phyloP scores from a whole-genome alignment of 169 alveolate genomes.

The Toxoplasma gondii region DNA sequence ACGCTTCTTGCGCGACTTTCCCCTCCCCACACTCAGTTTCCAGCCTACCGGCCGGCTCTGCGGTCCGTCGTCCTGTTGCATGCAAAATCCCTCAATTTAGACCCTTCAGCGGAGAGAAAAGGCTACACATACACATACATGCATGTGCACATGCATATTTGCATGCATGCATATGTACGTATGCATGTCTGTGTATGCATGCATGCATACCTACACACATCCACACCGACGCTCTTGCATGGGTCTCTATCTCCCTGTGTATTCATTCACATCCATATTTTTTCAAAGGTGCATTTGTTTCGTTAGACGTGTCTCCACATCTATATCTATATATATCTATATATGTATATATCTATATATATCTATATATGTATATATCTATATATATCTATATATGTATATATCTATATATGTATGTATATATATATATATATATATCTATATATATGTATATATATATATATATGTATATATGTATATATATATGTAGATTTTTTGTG shows the following conservation, averaged over 20 bases:
- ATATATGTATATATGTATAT: background rate
- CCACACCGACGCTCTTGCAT: too few relatives aligned
- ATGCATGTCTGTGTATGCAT: background rate
- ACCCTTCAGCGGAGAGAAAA: background rate
- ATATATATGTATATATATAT: background rate
- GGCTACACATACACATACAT: too few relatives aligned
- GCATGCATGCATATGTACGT: background rate
- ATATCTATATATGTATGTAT: background rate
- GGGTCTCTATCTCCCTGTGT: background rate
- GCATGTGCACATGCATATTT: too few relatives aligned
- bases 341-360: too few relatives aligned
- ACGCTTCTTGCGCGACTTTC: slow-evolving; percentile 80
- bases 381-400: background rate
- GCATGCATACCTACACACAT: background rate
- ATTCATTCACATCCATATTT: too few relatives aligned
- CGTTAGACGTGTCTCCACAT: too few relatives aligned
- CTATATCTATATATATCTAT: too few relatives aligned
- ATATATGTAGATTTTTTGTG: slow-evolving; percentile 7
- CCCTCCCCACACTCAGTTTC: slow-evolving; percentile 83
- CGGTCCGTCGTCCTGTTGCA: slow-evolving; percentile 70
- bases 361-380: background rate
- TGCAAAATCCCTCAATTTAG: background rate
- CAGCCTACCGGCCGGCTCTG: slow-evolving; percentile 85
- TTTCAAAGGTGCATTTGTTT: too few relatives aligned
- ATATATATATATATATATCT: background rate